phyloP scores from a whole-genome alignment of 768 basidiomycete species.

The Russula olivacea region DNA sequence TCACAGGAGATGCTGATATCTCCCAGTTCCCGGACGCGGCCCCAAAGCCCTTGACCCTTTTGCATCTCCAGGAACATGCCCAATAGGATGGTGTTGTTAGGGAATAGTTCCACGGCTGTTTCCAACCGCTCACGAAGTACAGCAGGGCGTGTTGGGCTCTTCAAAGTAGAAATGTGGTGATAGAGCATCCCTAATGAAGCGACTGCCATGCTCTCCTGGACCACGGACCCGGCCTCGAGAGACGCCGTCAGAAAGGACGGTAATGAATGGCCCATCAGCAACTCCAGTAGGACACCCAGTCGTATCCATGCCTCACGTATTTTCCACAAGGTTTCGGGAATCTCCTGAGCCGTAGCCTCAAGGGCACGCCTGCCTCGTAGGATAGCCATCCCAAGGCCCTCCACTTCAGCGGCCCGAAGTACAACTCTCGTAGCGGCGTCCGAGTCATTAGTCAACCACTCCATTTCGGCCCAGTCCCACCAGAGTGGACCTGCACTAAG shows the following conservation, averaged over 20 bases:
- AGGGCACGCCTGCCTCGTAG: constrained; percentile 60
- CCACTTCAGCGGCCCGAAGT: constrained; percentile 47
- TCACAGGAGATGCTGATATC: constrained; percentile 39
- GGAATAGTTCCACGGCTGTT: constrained; percentile 51
- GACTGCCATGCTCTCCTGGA: constrained; percentile 52
- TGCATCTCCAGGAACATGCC: constrained; percentile 73
- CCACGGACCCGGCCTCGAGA: constrained; percentile 24
- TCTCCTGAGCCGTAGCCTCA: constrained; percentile 41
- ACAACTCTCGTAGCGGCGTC: constrained; percentile 50
- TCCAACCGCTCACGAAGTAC: constrained; percentile 53
- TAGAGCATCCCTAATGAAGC: constrained; percentile 56
- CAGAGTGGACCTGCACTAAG: constrained; percentile 47
- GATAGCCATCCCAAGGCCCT: constrained; percentile 47
- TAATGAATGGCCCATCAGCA: constrained; percentile 45
- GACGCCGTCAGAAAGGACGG: constrained; percentile 34
- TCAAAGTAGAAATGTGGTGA: constrained; percentile 48
- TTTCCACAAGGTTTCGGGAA: constrained; percentile 39
- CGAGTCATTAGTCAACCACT: constrained; percentile 57
- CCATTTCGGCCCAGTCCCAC: constrained; percentile 84
- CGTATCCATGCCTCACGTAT: constrained; percentile 62
- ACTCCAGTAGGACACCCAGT: constrained; percentile 57
- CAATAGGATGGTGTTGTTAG: constrained; percentile 64
- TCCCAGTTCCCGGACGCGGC: constrained; percentile 52
- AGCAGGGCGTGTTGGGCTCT: constrained; percentile 51
- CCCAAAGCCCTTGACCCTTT: constrained; percentile 75